Evolutionary conservation across 129 eudicot genomes (phyloP).

Genomic region (Gnaphalium uliginosum): DNA sequence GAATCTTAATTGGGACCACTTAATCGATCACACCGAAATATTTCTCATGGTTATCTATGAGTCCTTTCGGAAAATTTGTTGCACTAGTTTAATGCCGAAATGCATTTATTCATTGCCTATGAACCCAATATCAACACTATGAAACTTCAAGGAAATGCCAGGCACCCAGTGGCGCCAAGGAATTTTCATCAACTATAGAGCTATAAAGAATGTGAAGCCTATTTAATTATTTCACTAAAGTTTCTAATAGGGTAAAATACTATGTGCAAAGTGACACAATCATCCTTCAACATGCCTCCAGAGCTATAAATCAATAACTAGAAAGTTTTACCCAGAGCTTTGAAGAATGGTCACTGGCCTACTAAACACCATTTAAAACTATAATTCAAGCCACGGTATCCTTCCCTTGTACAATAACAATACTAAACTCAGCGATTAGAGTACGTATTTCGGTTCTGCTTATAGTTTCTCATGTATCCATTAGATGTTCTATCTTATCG

Average conservation of each 20-base stretch:
- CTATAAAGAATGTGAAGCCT: not conserved
- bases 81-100: not conserved
- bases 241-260: not conserved
- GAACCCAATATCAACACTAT: not conserved
- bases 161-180: not conserved
- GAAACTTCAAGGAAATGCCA: not conserved
- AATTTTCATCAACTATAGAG: slow-evolving; percentile 2
- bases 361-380: not conserved
- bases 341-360: not conserved
- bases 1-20: not conserved
- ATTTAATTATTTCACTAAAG: not conserved
- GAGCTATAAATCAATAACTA: not conserved
- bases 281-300: not conserved
- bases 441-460: not conserved
- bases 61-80: not conserved
- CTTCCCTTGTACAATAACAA: not conserved
- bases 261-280: not conserved
- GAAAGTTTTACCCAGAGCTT: not conserved
- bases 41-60: not conserved
- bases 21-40: not conserved
- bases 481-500: not conserved
- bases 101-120: not conserved
- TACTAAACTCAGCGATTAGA: not conserved
- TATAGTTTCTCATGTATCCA: not conserved
- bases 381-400: not conserved